Percentiles rank a stretch among this genome's conserved stretches.
Evolutionary conservation across 495 filamentous ascomycete genomes (phyloP).

Genomic region (Neurospora discreta): DNA sequence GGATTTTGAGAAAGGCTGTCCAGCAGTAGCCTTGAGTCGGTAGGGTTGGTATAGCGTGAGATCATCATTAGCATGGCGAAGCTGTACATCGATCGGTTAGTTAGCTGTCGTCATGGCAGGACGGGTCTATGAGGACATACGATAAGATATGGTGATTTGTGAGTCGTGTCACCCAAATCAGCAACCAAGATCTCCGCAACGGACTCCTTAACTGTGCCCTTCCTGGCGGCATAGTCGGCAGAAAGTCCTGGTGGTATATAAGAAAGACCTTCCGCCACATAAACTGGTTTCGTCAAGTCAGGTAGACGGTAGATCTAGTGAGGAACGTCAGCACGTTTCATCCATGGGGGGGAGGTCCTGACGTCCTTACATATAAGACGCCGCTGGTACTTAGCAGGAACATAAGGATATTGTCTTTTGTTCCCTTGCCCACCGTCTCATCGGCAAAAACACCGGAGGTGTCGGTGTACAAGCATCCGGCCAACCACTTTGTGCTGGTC

Average conservation of each 20-base stretch:
- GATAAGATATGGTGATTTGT: constrained; percentile 67
- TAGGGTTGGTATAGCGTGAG: constrained; percentile 81
- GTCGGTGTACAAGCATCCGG: constrained; percentile 70
- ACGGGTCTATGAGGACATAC: constrained; percentile 27
- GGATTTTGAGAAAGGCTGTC: constrained; percentile 26
- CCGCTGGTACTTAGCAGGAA: constrained; percentile 63
- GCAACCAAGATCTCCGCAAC: constrained; percentile 70
- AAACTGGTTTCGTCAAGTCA: constrained; percentile 48
- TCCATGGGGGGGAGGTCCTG: background rate
- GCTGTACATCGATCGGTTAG: constrained; percentile 28
- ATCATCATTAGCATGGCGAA: constrained; percentile 70
- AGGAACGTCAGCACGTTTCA: constrained; percentile 4
- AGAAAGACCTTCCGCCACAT: constrained; percentile 57
- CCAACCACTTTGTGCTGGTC: constrained; percentile 57
- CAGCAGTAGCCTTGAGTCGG: constrained; percentile 25
- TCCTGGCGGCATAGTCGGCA: constrained; percentile 52
- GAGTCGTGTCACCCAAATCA: constrained; percentile 65
- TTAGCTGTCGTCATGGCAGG: constrained; percentile 1
- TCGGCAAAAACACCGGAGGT: constrained; percentile 43
- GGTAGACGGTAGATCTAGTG: constrained; percentile 51
- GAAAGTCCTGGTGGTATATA: constrained; percentile 70
- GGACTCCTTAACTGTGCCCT: constrained; percentile 56
- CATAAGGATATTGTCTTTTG: constrained; percentile 46
- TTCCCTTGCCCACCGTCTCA: constrained; percentile 29
- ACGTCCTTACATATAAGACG: constrained; percentile 56